phyloP scores from a whole-genome alignment of 805 yeast species.

The Saturnispora ahearnii region DNA sequence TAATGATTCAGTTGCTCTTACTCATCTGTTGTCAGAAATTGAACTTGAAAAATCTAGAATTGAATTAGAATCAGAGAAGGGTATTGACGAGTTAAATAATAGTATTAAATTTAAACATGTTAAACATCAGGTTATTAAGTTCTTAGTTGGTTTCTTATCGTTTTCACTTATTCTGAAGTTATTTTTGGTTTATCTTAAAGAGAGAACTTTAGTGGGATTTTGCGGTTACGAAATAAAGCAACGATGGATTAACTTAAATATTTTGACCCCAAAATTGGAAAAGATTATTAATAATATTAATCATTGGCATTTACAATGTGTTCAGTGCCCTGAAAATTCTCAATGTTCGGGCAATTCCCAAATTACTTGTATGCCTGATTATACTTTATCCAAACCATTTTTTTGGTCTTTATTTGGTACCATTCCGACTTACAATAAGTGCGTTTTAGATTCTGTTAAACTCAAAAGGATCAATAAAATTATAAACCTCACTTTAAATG shows the following conservation, averaged over 20 bases:
- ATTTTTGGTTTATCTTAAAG: constrained; percentile 37
- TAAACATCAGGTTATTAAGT: constrained; percentile 5
- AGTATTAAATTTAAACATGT: not conserved
- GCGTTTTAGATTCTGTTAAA: constrained; percentile 71
- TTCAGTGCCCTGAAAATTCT: constrained; percentile 77
- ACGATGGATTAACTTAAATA: not conserved
- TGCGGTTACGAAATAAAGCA: constrained; percentile 55
- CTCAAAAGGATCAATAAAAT: constrained; percentile 61
- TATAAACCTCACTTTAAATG: constrained; percentile 53
- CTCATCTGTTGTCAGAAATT: constrained; percentile 17
- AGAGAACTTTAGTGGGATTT: constrained; percentile 57
- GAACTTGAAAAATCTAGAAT: constrained; percentile 17
- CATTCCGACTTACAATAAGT: constrained; percentile 53
- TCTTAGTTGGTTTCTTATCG: not conserved
- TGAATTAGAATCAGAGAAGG: constrained; percentile 20
- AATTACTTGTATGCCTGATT: constrained; percentile 68
- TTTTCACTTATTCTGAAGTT: constrained; percentile 5
- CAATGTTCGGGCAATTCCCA: constrained; percentile 57
- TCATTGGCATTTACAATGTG: constrained; percentile 59
- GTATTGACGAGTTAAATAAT: constrained; percentile 10
- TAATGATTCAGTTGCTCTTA: constrained; percentile 14
- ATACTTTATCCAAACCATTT: constrained; percentile 42
- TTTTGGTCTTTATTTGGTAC: constrained; percentile 42
- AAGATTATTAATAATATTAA: constrained; percentile 21
- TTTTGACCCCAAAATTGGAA: not conserved